phyloP scores from a whole-genome alignment of 2,329 filamentous ascomycete species.

The Incumbomyces lentus region DNA sequence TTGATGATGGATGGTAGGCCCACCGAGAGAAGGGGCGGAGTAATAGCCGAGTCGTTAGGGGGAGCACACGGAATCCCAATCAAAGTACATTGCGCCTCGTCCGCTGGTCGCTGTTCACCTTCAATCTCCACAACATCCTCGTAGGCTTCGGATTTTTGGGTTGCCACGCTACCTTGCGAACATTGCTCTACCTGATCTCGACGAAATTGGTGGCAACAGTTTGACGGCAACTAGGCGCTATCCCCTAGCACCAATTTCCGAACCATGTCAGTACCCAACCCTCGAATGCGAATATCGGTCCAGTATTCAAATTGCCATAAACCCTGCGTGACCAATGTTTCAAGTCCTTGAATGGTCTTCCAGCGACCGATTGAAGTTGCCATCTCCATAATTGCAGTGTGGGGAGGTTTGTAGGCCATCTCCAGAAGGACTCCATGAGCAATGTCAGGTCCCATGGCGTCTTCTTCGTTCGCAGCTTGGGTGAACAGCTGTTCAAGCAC shows the following conservation, averaged over 20 bases:
- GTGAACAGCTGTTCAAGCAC: conserved; percentile 48
- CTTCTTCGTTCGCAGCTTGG: conserved; percentile 31
- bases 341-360: conserved; percentile 74
- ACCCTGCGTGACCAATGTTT: conserved; percentile 79
- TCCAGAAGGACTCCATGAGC: conserved; percentile 60
- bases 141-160: too few relatives aligned
- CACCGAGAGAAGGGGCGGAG: too few relatives aligned
- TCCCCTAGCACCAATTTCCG: conserved; percentile 13
- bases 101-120: too few relatives aligned
- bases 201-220: too few relatives aligned
- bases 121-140: too few relatives aligned
- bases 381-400: conserved; percentile 76
- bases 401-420: conserved; percentile 88
- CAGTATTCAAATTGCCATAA: conserved; percentile 76
- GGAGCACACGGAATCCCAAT: too few relatives aligned
- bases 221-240: conserved; percentile 3
- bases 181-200: too few relatives aligned
- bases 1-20: too few relatives aligned
- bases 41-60: too few relatives aligned
- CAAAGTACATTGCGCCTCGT: too few relatives aligned
- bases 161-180: too few relatives aligned
- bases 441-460: conserved; percentile 32
- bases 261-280: conserved; percentile 9
- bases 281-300: conserved; percentile 54
- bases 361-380: conserved; percentile 59